Evolutionary conservation across 148 eudicot genomes (phyloP).

Genomic region (Chenopodium formosanum): DNA sequence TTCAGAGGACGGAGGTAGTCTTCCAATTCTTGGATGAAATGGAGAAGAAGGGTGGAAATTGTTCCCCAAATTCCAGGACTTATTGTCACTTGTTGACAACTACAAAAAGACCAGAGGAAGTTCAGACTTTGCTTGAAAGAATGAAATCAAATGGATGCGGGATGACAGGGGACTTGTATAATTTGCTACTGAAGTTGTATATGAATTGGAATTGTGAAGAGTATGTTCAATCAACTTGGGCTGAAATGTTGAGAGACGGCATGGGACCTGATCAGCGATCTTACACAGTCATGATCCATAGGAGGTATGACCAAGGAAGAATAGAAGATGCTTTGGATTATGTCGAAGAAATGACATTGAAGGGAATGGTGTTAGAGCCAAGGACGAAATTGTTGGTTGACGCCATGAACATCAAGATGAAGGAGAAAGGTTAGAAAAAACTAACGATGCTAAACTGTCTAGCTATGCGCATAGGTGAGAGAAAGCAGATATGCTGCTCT

Average conservation of each 20-base stretch:
- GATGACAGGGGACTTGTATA: slow-evolving; percentile 53
- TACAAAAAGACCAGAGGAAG: slow-evolving; percentile 52
- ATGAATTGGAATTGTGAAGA: slow-evolving; percentile 61
- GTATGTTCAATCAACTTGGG: slow-evolving; percentile 49
- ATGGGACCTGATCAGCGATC: slow-evolving; percentile 75
- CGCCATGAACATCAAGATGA: slow-evolving; percentile 46
- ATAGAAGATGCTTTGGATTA: slow-evolving; percentile 51
- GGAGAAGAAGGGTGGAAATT: slow-evolving; percentile 59
- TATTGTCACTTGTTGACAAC: slow-evolving; percentile 50
- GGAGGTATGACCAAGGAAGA: slow-evolving; percentile 51
- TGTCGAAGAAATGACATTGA: slow-evolving; percentile 56
- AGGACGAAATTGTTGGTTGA: slow-evolving; percentile 57
- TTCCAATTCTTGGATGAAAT: slow-evolving; percentile 57
- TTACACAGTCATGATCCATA: slow-evolving; percentile 71
- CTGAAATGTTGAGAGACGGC: slow-evolving; percentile 62
- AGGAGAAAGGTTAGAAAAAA: slow-evolving; percentile 21
- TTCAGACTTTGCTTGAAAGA: slow-evolving; percentile 49
- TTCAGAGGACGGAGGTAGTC: slow-evolving; percentile 44
- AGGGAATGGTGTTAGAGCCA: slow-evolving; percentile 68
- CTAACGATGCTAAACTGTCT: neutral
- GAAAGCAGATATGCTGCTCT: neutral
- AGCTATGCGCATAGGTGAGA: neutral
- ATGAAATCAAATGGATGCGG: slow-evolving; percentile 59
- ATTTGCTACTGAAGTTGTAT: slow-evolving; percentile 65
- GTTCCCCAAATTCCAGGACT: slow-evolving; percentile 60